phyloP scores from a whole-genome alignment of 768 basidiomycete species.

The Clathrus columnatus region DNA sequence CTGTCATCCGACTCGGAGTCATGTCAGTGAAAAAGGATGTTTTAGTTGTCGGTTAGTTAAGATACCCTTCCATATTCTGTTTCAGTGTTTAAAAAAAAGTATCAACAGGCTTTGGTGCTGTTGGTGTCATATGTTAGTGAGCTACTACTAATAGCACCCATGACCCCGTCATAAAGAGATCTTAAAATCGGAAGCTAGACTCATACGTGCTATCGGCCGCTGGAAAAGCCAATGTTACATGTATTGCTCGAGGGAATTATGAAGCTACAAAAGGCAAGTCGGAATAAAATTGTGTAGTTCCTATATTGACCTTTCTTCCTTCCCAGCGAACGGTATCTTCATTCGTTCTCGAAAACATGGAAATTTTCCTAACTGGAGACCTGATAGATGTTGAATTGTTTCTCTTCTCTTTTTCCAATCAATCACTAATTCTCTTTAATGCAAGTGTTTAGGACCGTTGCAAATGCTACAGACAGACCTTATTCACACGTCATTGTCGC shows the following conservation, averaged over 20 bases:
- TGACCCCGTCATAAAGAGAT: neutral
- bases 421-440: neutral
- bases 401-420: conserved; percentile 1
- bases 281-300: neutral
- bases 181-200: conserved; percentile 28
- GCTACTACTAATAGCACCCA: neutral
- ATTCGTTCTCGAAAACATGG: conserved; percentile 56
- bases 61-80: neutral
- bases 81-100: conserved; percentile 1
- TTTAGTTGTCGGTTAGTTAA: conserved; percentile 39
- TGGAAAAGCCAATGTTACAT: conserved; percentile 56
- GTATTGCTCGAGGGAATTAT: conserved; percentile 65
- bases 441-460: conserved; percentile 49
- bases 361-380: conserved; percentile 46
- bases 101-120: conserved; percentile 44
- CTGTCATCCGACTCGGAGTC: neutral
- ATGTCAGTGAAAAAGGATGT: conserved; percentile 33
- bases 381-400: conserved; percentile 43
- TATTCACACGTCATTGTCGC: conserved; percentile 62
- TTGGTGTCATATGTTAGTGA: conserved; percentile 55
- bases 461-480: conserved; percentile 47
- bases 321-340: conserved; percentile 43
- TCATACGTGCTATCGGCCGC: conserved; percentile 48
- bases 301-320: neutral
- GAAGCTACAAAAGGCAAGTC: conserved; percentile 39